phyloP scores from a whole-genome alignment of 1,139 yeast species.

The Nematodospora anomalae region DNA sequence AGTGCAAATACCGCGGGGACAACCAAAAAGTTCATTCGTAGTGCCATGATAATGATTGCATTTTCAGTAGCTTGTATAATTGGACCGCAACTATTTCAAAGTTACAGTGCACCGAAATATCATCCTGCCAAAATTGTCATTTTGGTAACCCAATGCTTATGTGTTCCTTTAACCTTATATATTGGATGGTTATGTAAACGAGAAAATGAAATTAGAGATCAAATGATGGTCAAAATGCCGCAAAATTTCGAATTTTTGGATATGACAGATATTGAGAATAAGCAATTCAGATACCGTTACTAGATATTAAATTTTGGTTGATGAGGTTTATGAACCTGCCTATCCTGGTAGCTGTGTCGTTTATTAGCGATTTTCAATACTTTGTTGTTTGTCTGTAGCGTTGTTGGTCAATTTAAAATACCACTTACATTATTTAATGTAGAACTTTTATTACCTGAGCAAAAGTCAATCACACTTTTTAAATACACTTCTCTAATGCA shows the following conservation, averaged over 20 bases:
- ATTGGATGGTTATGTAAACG: constrained; percentile 25
- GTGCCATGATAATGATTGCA: constrained; percentile 34
- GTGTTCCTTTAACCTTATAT: constrained; percentile 31
- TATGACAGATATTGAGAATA: constrained; percentile 37
- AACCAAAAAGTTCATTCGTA: constrained; percentile 31
- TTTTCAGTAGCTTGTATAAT: constrained; percentile 38
- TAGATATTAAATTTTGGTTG: constrained; percentile 11
- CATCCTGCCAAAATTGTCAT: constrained; percentile 38
- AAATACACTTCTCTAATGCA: no score
- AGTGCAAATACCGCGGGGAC: constrained; percentile 39
- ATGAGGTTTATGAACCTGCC: not conserved
- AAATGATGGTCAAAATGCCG: constrained; percentile 13
- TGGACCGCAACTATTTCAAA: constrained; percentile 42
- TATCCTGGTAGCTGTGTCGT: not conserved
- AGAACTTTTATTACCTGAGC: no score
- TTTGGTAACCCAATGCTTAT: constrained; percentile 30
- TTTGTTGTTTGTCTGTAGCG: no score
- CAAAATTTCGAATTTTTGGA: constrained; percentile 32
- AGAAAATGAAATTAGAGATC: constrained; percentile 30
- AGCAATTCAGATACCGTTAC: constrained; percentile 33
- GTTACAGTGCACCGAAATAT: constrained; percentile 28
- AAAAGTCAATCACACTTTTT: no score
- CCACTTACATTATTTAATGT: no score
- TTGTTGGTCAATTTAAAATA: no score
- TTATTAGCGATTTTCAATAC: no score